phyloP scores from a whole-genome alignment of 208 protist species.

The Trypanosomatidae sp. region DNA sequence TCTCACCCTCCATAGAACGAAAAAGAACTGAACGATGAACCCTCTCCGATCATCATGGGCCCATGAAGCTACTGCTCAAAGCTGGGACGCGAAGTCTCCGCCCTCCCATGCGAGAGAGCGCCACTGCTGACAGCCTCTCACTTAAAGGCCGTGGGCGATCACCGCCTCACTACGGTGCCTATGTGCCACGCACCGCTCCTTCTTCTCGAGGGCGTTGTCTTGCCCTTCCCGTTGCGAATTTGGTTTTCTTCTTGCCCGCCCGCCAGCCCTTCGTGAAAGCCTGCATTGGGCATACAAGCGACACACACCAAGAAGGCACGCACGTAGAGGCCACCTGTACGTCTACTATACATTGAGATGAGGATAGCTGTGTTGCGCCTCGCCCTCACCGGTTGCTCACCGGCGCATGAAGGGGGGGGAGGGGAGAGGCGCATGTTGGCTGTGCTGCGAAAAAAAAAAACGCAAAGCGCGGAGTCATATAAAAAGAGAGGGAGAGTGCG shows the following conservation, averaged over 20 bases:
- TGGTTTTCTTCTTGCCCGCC: too few relatives aligned
- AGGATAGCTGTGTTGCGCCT: neutral
- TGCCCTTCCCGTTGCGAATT: too few relatives aligned
- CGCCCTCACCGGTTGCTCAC: too few relatives aligned
- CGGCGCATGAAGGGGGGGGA: too few relatives aligned
- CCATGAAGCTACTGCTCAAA: neutral
- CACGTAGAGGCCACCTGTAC: neutral
- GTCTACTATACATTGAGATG: neutral
- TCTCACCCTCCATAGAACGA: neutral
- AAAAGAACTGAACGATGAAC: neutral
- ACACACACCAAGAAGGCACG: too few relatives aligned
- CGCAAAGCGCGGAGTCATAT: neutral
- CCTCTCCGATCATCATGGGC: neutral
- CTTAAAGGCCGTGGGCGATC: too few relatives aligned
- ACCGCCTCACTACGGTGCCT: too few relatives aligned
- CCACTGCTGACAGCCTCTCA: neutral
- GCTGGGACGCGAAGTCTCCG: neutral
- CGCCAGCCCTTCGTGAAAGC: too few relatives aligned
- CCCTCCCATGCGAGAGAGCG: neutral
- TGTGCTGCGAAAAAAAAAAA: neutral
- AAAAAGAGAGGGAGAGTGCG: neutral
- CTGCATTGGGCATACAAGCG: too few relatives aligned
- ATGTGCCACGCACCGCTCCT: too few relatives aligned
- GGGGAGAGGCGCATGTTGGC: neutral
- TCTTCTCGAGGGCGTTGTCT: too few relatives aligned